Evolutionary conservation across 192 early-diverging fungal genomes (phyloP).

Genomic region (Kickxella alabastrina): DNA sequence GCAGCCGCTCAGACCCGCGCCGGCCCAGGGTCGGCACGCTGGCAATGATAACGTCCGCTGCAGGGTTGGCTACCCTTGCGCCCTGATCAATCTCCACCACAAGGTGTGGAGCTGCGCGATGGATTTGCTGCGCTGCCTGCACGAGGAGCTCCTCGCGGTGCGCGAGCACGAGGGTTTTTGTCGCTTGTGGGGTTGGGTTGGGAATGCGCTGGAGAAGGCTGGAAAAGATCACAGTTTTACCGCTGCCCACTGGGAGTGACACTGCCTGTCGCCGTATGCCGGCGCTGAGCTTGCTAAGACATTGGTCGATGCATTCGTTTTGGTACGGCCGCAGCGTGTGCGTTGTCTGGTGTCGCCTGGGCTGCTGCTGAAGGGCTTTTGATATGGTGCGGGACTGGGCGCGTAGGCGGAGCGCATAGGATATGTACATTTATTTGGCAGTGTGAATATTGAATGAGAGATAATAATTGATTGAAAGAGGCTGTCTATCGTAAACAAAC

Average conservation of each 20-base stretch:
- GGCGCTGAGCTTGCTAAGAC: slow-evolving; percentile 50
- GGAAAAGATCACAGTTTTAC: slow-evolving; percentile 88
- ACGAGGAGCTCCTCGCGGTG: slow-evolving; percentile 84
- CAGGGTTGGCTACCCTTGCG: slow-evolving; percentile 51
- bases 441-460: too few relatives aligned
- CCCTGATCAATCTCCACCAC: slow-evolving; percentile 69
- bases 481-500: too few relatives aligned
- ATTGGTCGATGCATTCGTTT: slow-evolving; percentile 73
- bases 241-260: slow-evolving; percentile 78
- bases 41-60: slow-evolving; percentile 70
- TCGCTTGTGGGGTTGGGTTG: slow-evolving; percentile 56
- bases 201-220: slow-evolving; percentile 72
- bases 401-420: too few relatives aligned
- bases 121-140: slow-evolving; percentile 73
- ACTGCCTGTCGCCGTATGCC: slow-evolving; percentile 74
- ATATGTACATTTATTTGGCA: neutral
- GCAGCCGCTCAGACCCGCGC: slow-evolving; percentile 48
- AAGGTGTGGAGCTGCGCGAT: slow-evolving; percentile 55
- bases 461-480: neutral
- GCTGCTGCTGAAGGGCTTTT: neutral
- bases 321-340: slow-evolving; percentile 76
- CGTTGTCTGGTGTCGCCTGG: neutral
- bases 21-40: slow-evolving; percentile 72
- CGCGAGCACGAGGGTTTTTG: slow-evolving; percentile 79
- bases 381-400: too few relatives aligned